phyloP scores from a whole-genome alignment of 805 yeast genomes.

The Saccharomycopsis sp. region DNA sequence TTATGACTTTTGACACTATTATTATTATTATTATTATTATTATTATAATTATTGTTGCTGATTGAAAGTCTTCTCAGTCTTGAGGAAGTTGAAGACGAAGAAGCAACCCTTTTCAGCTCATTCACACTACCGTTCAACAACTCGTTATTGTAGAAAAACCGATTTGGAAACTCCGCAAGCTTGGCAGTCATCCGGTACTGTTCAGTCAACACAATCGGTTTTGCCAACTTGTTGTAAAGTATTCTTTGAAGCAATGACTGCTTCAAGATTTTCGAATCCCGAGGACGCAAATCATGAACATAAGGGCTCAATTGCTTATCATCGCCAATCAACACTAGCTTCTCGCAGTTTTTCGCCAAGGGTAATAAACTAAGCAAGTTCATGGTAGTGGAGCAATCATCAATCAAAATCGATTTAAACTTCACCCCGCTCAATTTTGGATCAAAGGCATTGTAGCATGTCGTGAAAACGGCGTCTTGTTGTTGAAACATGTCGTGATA shows the following conservation, averaged over 20 bases:
- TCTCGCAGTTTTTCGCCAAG: conserved; percentile 17
- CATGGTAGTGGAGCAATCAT: conserved; percentile 18
- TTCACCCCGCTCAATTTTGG: conserved; percentile 17
- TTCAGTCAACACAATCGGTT: conserved; percentile 49
- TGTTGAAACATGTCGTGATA: conserved; percentile 18
- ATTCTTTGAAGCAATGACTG: conserved; percentile 50
- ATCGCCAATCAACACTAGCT: conserved; percentile 37
- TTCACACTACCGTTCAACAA: conserved; percentile 43
- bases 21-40: too few relatives aligned
- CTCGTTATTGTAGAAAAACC: conserved; percentile 52
- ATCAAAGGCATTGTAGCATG: conserved; percentile 20
- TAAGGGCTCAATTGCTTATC: conserved; percentile 54
- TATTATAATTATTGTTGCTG: too few relatives aligned
- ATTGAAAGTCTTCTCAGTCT: not conserved
- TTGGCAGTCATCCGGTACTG: conserved; percentile 48
- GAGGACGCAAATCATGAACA: conserved; percentile 30
- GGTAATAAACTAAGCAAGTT: conserved; percentile 19
- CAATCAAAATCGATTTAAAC: conserved; percentile 18
- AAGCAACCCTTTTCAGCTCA: not conserved
- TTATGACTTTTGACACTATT: too few relatives aligned
- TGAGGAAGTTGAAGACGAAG: too few relatives aligned
- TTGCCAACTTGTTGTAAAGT: conserved; percentile 43
- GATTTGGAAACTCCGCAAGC: conserved; percentile 49
- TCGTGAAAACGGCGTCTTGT: conserved; percentile 20
- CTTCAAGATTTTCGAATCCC: conserved; percentile 31